Base-by-base conservation (phyloP, 1,284 basidiomycete genomes). In the Mrakiaceae sp. region DNA sequence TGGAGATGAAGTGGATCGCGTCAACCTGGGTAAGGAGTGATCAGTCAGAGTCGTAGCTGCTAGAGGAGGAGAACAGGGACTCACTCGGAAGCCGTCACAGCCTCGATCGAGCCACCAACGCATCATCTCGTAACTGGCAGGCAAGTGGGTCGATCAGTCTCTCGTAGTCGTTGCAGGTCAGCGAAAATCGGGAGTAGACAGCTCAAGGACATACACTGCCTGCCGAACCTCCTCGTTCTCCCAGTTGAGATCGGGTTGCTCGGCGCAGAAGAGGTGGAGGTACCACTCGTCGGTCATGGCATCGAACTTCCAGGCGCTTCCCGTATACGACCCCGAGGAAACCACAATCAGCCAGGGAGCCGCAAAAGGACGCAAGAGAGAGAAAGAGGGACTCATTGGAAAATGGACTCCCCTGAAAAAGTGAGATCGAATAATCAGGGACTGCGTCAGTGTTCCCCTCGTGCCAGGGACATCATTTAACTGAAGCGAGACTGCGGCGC, bases 1-100 rank as follows among this genome's bases (percentile, higher is more conserved):
- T 87, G 16, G 83, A 85, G 47, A 87, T 82, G 66, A 84, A 70
- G 72, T 87, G 85, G 73, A 87, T 86, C 48, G 83, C 83, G 67
- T 86, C 84, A 82, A 86, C 71, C 73, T 74, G 47, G 50, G 27
- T 27, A 27, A 27, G 27, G 27, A 27, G 27, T 50, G 56, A n/a
- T 66, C 58, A 64, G 42, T 47, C 27, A 27, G 7, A 5, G 46
- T 47, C 27, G 27, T 27, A 1, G 27, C 27, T 27, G 2, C 27
- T 27, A 2, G 27, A 40, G 51, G 5, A 9, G 16, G 12, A 57
- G 47, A 27, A 39, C 0, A 43, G 39, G 50, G 11, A 71, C 69
- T 65, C 60, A 70, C 69, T 50, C 77, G 71, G 74, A 79, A 81
- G 2, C 79, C 79, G 64, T 79, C 78, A 16, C 76, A 71, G 5